Percentiles rank a stretch among this genome's conserved stretches.
Evolutionary conservation across 805 yeast genomes (phyloP).

Genomic region (Nakazawaea holstii): DNA sequence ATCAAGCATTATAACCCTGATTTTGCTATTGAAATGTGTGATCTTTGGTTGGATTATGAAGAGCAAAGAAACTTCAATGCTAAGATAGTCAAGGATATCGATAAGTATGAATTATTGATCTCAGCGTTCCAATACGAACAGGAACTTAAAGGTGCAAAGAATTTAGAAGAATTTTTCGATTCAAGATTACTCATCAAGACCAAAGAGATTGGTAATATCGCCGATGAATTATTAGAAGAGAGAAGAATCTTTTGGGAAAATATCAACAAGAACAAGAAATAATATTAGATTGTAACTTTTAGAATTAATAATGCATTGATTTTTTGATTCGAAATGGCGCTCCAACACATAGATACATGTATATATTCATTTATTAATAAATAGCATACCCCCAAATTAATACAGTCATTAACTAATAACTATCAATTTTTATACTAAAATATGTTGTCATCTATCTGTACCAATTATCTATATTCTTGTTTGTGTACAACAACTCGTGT

Average conservation of each 20-base stretch:
- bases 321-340: too few relatives aligned
- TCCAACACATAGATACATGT: too few relatives aligned
- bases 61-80: conserved; percentile 79
- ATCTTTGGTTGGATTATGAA: conserved; percentile 87
- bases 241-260: conserved; percentile 36
- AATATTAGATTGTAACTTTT: too few relatives aligned
- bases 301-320: too few relatives aligned
- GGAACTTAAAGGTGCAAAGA: conserved; percentile 46
- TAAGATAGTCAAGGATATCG: conserved; percentile 86
- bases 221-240: conserved; percentile 49
- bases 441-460: too few relatives aligned
- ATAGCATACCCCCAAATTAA: too few relatives aligned
- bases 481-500: too few relatives aligned
- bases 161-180: conserved; percentile 63
- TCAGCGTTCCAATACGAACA: conserved; percentile 85
- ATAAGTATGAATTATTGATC: conserved; percentile 80
- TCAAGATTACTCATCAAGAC: conserved; percentile 64
- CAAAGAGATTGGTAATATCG: conserved; percentile 62
- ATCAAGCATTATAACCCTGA: conserved; percentile 57
- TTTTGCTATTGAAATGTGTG: conserved; percentile 60
- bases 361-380: too few relatives aligned
- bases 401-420: too few relatives aligned
- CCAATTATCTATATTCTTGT: too few relatives aligned
- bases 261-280: not conserved
- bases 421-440: too few relatives aligned